Base-by-base conservation (phyloP, 495 filamentous ascomycete genomes). In the Rusavskia elegans region DNA sequence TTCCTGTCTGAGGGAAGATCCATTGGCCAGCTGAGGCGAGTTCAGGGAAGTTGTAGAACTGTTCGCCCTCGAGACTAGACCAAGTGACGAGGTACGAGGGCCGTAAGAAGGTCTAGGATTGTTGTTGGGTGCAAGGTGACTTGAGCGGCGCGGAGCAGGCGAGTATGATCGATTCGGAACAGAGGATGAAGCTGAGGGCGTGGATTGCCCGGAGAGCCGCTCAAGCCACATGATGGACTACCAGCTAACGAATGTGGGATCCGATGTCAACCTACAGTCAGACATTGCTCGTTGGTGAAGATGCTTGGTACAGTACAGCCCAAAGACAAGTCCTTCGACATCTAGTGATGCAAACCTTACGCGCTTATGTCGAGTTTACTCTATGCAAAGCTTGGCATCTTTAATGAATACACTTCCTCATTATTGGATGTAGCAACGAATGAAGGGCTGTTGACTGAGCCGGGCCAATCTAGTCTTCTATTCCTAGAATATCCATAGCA, bases 211-310 rank as follows among this genome's bases (percentile, higher is more conserved):
- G 50, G 84, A 81, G 55, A 90, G 81, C 60, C 87, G 82, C 73
- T 94, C 87, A 57, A 89, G 81, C 85, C 86, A 92, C 88, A 93
- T 93, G 23, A 39, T 53, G 14, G n/a, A 5, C 6, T 21, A 42
- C 6, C 2, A 2, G 32, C 9, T 35, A 35, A 1, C 7, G 32
- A 14, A 10, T 2, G 1, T 10, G 32, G 8, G 13, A 10, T 35
- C 2, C 6, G 10, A 2, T 35, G 13, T 35, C 32, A 35, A 2
- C 7, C 2, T 35, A 2, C 13, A 11, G 2, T 35, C 32, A 35
- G 13, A 7, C 32, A 14, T 35, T 8, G 9, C 13, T 35, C 32
- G 32, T 11, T 13, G 32, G 32, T 35, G 32, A 11, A 5, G 8
- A 13, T 35, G 2, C 5, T 11, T 35, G 13, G 2, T 10, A 8